Conservation (phyloP, 2,329 filamentous ascomycete genomes). For the Epichloe coenophiala region DNA sequence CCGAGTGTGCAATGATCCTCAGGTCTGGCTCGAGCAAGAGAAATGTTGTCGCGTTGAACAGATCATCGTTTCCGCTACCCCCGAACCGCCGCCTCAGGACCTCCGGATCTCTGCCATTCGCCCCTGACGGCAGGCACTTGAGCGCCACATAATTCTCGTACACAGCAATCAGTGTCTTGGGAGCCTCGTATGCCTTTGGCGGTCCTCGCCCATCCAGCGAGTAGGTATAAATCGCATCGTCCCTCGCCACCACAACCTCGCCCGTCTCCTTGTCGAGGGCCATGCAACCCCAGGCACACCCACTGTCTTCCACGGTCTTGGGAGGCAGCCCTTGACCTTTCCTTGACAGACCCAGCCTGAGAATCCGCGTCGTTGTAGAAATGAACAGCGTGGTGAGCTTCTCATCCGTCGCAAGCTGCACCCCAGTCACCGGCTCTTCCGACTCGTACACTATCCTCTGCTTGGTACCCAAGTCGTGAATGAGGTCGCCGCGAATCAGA, state of each 20-base stretch:
- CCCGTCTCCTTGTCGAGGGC: slow-evolving; percentile 66
- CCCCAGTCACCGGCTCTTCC: slow-evolving; percentile 87
- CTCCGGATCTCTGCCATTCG: slow-evolving; percentile 43
- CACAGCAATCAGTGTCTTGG: slow-evolving; percentile 68
- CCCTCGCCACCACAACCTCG: slow-evolving; percentile 80
- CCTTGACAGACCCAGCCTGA: slow-evolving; percentile 76
- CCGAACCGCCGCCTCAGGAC: slow-evolving; percentile 60
- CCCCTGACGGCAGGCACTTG: slow-evolving; percentile 56
- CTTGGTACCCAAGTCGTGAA: slow-evolving; percentile 87
- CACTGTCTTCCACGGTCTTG: slow-evolving; percentile 75
- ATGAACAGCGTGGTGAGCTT: slow-evolving; percentile 71
- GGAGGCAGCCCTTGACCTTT: slow-evolving; percentile 82
- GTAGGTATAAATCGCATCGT: slow-evolving; percentile 95
- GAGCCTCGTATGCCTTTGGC: slow-evolving; percentile 81
- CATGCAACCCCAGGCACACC: slow-evolving; percentile 93
- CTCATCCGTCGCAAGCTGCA: slow-evolving; percentile 56
- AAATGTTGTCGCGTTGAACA: slow-evolving; percentile 80
- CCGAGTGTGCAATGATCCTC: slow-evolving; percentile 78
- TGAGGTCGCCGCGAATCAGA: slow-evolving; percentile 81
- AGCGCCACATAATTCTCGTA: slow-evolving; percentile 80
- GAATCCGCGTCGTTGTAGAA: slow-evolving; percentile 74
- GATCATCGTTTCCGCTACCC: slow-evolving; percentile 51
- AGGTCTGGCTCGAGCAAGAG: slow-evolving; percentile 85
- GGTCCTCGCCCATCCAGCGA: slow-evolving; percentile 71
- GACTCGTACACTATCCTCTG: slow-evolving; percentile 94